Percentiles rank a stretch among this genome's conserved stretches.
These are phyloP conservation scores for Tripterygium wilfordii DNA, from an alignment of 177 flowering plant genomes.

Conservation along the genomic window DNA sequence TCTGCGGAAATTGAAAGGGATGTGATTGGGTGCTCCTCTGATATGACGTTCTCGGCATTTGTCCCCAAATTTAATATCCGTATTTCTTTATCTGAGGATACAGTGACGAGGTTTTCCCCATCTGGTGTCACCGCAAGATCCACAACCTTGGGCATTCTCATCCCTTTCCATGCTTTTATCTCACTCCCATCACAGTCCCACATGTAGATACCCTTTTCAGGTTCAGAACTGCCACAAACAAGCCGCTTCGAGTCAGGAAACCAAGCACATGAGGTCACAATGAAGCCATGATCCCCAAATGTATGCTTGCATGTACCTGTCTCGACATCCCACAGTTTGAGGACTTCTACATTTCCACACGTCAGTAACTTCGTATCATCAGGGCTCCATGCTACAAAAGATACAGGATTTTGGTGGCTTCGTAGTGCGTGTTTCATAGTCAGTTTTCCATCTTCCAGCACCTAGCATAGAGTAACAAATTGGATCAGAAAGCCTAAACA, in stretches of 20 bases:
- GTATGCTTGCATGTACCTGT: constrained; percentile 74
- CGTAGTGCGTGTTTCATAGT: constrained; percentile 45
- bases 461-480: constrained; percentile 28
- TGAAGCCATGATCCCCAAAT: constrained; percentile 57
- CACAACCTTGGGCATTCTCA: constrained; percentile 69
- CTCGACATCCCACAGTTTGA: constrained; percentile 89
- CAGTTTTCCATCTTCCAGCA: constrained; percentile 51
- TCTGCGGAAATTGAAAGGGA: constrained; percentile 78
- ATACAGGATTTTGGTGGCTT: constrained; percentile 74
- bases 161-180: constrained; percentile 75
- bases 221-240: constrained; percentile 78
- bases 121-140: constrained; percentile 86
- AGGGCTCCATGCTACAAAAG: constrained; percentile 92
- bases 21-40: constrained; percentile 68
- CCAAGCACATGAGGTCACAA: constrained; percentile 93
- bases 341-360: constrained; percentile 81
- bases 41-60: constrained; percentile 53
- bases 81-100: constrained; percentile 68
- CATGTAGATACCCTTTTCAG: constrained; percentile 79
- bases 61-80: constrained; percentile 49
- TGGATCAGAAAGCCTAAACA: not conserved
- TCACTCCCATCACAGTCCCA: constrained; percentile 84
- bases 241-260: constrained; percentile 76
- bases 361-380: constrained; percentile 85
- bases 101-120: constrained; percentile 60